Conservation (phyloP, 176 grass and related monocot genomes). For the Leersia perrieri region DNA sequence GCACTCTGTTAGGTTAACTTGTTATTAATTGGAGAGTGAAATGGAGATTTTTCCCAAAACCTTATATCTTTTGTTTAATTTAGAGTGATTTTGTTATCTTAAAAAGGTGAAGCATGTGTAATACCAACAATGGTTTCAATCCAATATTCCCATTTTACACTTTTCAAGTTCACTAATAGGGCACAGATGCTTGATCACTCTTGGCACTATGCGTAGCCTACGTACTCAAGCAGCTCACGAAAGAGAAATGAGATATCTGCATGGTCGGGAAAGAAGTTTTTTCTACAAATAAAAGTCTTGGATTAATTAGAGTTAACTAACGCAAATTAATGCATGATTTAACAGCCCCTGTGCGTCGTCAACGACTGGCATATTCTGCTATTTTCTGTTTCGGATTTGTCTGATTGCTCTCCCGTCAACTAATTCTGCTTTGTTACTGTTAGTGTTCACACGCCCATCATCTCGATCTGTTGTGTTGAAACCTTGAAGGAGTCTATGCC, state of each 20-base stretch:
- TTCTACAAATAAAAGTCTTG: neutral
- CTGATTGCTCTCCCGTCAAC: neutral
- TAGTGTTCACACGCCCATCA: neutral
- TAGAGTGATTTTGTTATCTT: too few species aligned
- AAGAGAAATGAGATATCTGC: neutral
- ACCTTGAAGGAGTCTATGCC: neutral
- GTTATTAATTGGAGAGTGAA: too few species aligned
- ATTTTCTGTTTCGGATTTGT: neutral
- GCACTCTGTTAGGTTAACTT: too few species aligned
- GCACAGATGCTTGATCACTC: neutral
- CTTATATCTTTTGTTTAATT: too few species aligned
- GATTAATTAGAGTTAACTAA: neutral
- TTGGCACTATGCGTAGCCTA: neutral
- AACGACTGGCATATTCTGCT: neutral
- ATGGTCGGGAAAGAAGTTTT: neutral
- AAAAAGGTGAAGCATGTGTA: too few species aligned
- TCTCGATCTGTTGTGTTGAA: too few species aligned
- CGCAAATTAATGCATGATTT: neutral
- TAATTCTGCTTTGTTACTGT: neutral
- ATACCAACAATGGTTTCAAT: too few species aligned
- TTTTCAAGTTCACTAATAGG: too few species aligned
- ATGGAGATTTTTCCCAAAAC: too few species aligned
- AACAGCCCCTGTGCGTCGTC: neutral
- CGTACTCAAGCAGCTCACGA: neutral
- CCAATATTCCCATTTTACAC: too few species aligned